Evolutionary conservation across 306 rosid species (phyloP), one percentile per base, ranked within the genome.

Genomic region (Fragaria iinumae): DNA sequence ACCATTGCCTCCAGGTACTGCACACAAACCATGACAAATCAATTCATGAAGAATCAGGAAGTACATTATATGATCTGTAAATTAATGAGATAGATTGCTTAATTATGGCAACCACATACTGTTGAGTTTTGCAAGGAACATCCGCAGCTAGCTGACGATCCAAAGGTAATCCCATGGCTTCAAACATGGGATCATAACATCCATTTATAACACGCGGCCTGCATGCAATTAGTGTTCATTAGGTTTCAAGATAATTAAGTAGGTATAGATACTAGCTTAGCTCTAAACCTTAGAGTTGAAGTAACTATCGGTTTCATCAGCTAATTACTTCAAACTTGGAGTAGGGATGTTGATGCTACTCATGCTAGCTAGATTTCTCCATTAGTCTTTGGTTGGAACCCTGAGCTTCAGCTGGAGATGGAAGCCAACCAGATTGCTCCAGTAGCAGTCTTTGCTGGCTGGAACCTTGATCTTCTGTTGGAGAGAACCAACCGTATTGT

Each of bases 131-230:
- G 41, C 63, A 0, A 80, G 6, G 53, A 80, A 85, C 56, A 75
- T 43, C 53, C 92, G 85, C 55, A 88, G 20, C 79, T 85, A 25
- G 25, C 25, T 25, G 86, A 47, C 91, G 96, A 68, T 90, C 96
- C 32, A 90, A 43, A 1, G 86, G 91, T 41, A 88, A 63, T 4
- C 89, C 92, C 82, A 85, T 76, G 34, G 70, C 57, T 36, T 87
- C 88, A 71, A 73, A 87, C 5, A 68, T 17, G 11, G 79, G 85
- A 68, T 88, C 93, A 69, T 90, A 90, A n/a, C 80, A 50, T 41
- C 73, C 47, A 59, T 70, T 86, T 14, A 0, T 20, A 1, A 74
- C 5, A 9, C 3, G 18, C 9, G n/a, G 5, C 77, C 83, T 88
- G 69, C 52, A 55, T 3, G 8, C 14, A 6, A 18, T 11, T 38